These are phyloP conservation scores for Phaeolepiota aurea DNA, from an alignment of 768 basidiomycete species.

Conservation along the genomic window DNA sequence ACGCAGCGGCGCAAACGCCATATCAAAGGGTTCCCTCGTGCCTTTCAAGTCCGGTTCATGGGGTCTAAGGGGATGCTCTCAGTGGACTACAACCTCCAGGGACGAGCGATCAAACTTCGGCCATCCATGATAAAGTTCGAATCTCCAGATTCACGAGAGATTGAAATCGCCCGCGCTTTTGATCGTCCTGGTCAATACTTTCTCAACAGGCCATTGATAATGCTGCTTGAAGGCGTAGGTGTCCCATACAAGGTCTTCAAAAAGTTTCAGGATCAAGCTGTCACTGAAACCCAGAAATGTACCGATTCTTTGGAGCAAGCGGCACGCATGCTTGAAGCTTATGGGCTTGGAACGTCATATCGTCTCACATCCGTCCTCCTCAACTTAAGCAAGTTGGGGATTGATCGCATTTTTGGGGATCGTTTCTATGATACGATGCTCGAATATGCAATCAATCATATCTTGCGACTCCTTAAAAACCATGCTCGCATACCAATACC, in stretches of 20 bases:
- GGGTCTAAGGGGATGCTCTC: slow-evolving; percentile 62
- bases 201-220: slow-evolving; percentile 59
- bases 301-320: slow-evolving; percentile 32
- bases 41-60: slow-evolving; percentile 52
- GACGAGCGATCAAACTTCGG: slow-evolving; percentile 41
- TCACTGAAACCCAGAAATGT: slow-evolving; percentile 36
- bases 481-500: slow-evolving; percentile 62
- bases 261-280: slow-evolving; percentile 41
- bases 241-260: slow-evolving; percentile 47
- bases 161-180: slow-evolving; percentile 63
- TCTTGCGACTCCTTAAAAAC: slow-evolving; percentile 59
- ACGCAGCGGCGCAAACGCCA: slow-evolving; percentile 24
- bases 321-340: slow-evolving; percentile 40
- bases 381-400: slow-evolving; percentile 37
- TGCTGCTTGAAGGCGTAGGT: slow-evolving; percentile 55
- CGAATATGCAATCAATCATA: slow-evolving; percentile 48
- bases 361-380: slow-evolving; percentile 44
- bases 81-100: slow-evolving; percentile 45
- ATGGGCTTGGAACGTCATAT: slow-evolving; percentile 53
- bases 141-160: slow-evolving; percentile 30
- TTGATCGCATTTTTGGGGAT: slow-evolving; percentile 26
- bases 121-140: slow-evolving; percentile 67
- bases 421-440: slow-evolving; percentile 45
- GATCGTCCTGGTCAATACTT: slow-evolving; percentile 49
- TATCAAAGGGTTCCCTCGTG: slow-evolving; percentile 30